phyloP scores from a whole-genome alignment of 1,284 basidiomycete species.

The Boletus semigastroideus region DNA sequence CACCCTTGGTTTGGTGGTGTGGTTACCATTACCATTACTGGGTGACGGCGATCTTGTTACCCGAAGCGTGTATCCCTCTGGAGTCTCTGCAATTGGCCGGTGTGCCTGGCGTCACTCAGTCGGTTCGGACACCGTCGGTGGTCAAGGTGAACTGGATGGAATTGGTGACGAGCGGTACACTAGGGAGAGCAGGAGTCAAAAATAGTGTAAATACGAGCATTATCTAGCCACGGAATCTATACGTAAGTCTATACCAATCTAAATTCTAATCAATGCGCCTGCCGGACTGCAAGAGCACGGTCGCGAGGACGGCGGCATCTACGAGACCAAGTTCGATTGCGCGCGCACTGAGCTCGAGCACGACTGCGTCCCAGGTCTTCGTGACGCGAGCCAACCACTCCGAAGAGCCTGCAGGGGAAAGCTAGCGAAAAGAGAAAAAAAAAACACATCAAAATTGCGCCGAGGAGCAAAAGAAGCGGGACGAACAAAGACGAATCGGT shows the following conservation, averaged over 20 bases:
- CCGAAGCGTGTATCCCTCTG: too few species aligned
- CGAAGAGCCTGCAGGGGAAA: conserved; percentile 38
- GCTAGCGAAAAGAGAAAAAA: conserved; percentile 24
- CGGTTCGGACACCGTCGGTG: too few species aligned
- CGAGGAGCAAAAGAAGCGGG: not conserved
- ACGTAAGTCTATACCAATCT: not conserved
- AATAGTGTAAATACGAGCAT: too few species aligned
- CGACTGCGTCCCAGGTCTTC: conserved; percentile 37
- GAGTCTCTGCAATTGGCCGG: too few species aligned
- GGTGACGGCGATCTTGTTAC: too few species aligned
- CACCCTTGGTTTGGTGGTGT: too few species aligned
- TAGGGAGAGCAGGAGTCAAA: too few species aligned
- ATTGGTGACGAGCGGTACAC: too few species aligned
- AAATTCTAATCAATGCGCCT: conserved; percentile 46
- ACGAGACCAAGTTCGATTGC: conserved; percentile 47
- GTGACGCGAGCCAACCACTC: conserved; percentile 45
- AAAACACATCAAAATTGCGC: not conserved
- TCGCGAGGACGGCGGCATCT: conserved; percentile 43
- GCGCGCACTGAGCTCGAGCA: conserved; percentile 45
- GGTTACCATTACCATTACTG: too few species aligned
- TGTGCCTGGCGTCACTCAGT: too few species aligned
- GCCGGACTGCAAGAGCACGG: conserved; percentile 48
- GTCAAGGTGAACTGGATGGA: too few species aligned
- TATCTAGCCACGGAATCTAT: too few species aligned
- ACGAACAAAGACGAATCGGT: conserved; percentile 43